A percentile compares a stretch with the other conserved stretches of the same genome.
phyloP scores from a whole-genome alignment of 306 rosid species.

The Cyamopsis tetragonoloba region DNA sequence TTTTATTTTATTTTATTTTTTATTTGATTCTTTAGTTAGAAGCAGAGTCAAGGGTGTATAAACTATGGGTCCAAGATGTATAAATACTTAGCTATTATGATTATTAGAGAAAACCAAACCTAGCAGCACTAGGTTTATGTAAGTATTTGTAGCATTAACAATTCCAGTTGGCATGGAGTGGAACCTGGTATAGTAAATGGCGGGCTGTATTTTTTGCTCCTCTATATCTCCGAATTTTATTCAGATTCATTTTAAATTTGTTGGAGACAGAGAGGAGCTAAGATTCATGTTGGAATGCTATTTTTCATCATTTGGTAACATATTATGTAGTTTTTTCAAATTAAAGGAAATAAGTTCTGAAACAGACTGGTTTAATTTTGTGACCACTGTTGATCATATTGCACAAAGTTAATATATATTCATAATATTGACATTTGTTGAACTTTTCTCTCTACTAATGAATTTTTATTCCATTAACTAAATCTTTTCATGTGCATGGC shows the following conservation, averaged over 20 bases:
- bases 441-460: background rate
- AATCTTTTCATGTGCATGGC: background rate
- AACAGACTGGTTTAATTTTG: background rate
- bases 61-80: background rate
- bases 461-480: background rate
- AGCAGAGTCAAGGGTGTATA: background rate
- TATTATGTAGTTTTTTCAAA: background rate
- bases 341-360: slow-evolving; percentile 1
- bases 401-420: background rate
- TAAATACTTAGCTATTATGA: background rate
- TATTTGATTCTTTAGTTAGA: background rate
- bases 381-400: background rate
- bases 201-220: too few species aligned
- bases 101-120: too few species aligned
- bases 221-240: background rate
- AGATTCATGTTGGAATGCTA: background rate
- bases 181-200: too few species aligned
- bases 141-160: too few species aligned
- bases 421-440: slow-evolving; percentile 2
- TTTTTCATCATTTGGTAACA: background rate
- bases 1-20: background rate
- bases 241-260: background rate
- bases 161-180: too few species aligned
- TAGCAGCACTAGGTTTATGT: too few species aligned
- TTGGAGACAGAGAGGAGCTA: background rate